Base-by-base conservation (phyloP, 306 rosid species). In the Sicyos baderoa region DNA sequence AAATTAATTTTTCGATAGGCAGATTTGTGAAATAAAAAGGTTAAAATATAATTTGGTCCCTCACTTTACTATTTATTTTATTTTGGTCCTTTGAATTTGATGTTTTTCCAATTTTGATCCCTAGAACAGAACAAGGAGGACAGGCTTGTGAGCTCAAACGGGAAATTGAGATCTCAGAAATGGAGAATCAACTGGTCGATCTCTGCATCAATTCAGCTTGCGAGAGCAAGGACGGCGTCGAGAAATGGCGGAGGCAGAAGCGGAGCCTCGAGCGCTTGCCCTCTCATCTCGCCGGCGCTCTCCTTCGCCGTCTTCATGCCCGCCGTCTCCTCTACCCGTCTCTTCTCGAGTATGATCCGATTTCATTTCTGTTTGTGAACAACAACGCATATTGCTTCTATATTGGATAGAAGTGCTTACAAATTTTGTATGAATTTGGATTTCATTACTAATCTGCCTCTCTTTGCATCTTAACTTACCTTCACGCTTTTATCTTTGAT, bases 241-340 rank as follows among this genome's bases (percentile, higher is more conserved):
- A 87, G 9, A 83, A 70, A 67, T 90, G 95, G 97, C 84, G 91
- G 79, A 47, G 75, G 77, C 95, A 90, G 88, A 80, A 70, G 74
- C 96, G 95, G 18, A 81, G 71, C 63, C 86, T 87, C 18, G 85
- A 90, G 65, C 84, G 82, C 42, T 22, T 90, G 32, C 97, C 97
- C 52, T 86, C 88, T 64, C 85, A 71, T 54, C 79, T 91, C 55
- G 95, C 96, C 35, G 89, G 89, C 23, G 79, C 86, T 80, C 97
- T 84, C 77, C 77, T 86, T 70, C 86, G 83, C 76, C 84, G 88
- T 55, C 87, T 90, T 64, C 75, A 84, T 69, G 14, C 65, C 50
- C 88, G 91, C 29, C 86, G 82, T n/a, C 91, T 91, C 54, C 88
- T 91, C 78, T 54, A 44, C 68, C 90, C 97, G 15, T 91, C 90